A percentile compares a stretch with the other conserved stretches of the same genome.
Evolutionary conservation across 805 yeast genomes (phyloP).

Genomic region (Pichia ethanolica): DNA sequence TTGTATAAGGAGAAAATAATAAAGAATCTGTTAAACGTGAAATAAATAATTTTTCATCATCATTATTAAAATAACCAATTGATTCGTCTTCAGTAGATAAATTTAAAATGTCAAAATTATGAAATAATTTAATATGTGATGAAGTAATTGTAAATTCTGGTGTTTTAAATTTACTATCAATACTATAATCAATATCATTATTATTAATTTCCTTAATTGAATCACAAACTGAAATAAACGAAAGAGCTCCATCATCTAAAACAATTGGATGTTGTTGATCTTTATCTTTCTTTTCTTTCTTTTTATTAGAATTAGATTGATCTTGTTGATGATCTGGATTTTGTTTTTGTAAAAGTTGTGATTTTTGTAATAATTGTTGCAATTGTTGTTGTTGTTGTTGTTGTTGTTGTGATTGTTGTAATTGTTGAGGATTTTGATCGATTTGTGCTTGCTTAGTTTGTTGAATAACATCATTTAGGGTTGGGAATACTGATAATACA

Average conservation of each 20-base stretch:
- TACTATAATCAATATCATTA: slow-evolving; percentile 18
- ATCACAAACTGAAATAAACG: slow-evolving; percentile 23
- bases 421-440: slow-evolving; percentile 18
- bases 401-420: slow-evolving; percentile 27
- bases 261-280: slow-evolving; percentile 16
- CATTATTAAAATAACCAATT: slow-evolving; percentile 8
- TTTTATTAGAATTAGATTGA: slow-evolving; percentile 4
- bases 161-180: slow-evolving; percentile 20
- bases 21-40: slow-evolving; percentile 25
- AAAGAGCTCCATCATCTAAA: slow-evolving; percentile 18
- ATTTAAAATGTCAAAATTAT: slow-evolving; percentile 14
- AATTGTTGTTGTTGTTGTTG: slow-evolving; percentile 17
- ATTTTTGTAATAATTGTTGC: slow-evolving; percentile 10
- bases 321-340: slow-evolving; percentile 10
- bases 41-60: slow-evolving; percentile 20
- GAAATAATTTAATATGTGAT: slow-evolving; percentile 17
- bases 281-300: slow-evolving; percentile 23
- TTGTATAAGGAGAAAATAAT: slow-evolving; percentile 27
- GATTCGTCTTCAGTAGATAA: slow-evolving; percentile 9
- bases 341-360: slow-evolving; percentile 7
- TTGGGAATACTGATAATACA: slow-evolving; percentile 41
- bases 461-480: slow-evolving; percentile 29
- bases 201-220: slow-evolving; percentile 21
- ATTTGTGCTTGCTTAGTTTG: slow-evolving; percentile 13
- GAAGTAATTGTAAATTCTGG: slow-evolving; percentile 3